A percentile compares a stretch with the other conserved stretches of the same genome.
Evolutionary conservation across 73 alveolate genomes (phyloP).

Genomic region (Stentor roeselii): DNA sequence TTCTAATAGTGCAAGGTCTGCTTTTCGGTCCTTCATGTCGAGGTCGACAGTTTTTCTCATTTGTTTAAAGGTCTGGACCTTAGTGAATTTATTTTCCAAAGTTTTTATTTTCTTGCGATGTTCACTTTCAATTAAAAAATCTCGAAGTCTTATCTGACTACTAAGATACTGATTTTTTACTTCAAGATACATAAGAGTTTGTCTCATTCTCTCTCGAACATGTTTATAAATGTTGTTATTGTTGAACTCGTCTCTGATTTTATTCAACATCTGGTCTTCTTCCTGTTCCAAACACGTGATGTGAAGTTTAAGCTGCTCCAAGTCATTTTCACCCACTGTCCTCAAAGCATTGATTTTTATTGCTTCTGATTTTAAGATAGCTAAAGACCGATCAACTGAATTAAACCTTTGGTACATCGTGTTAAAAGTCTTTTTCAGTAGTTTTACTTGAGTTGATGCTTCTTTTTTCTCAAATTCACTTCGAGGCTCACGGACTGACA

Average conservation of each 20-base stretch:
- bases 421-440: neutral
- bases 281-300: neutral
- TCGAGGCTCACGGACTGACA: neutral
- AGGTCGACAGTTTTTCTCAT: slow-evolving; percentile 43
- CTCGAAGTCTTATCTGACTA: slow-evolving; percentile 36
- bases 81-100: slow-evolving; percentile 38
- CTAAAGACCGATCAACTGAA: neutral
- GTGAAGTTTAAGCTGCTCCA: neutral
- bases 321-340: neutral
- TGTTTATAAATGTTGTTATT: slow-evolving; percentile 26
- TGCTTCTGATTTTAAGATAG: neutral
- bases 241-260: neutral
- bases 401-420: neutral
- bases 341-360: neutral
- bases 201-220: slow-evolving; percentile 62
- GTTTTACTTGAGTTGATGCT: slow-evolving; percentile 8
- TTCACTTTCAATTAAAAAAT: slow-evolving; percentile 35
- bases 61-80: slow-evolving; percentile 43
- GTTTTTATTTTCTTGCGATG: slow-evolving; percentile 43
- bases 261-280: neutral
- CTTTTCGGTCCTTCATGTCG: slow-evolving; percentile 49
- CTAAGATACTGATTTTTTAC: slow-evolving; percentile 35
- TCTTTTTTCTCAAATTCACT: neutral
- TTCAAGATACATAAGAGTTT: slow-evolving; percentile 51
- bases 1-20: slow-evolving; percentile 36